These are phyloP conservation scores for Euphrasia confusa DNA, from an alignment of 257 asterid species.

Conservation along the genomic window DNA sequence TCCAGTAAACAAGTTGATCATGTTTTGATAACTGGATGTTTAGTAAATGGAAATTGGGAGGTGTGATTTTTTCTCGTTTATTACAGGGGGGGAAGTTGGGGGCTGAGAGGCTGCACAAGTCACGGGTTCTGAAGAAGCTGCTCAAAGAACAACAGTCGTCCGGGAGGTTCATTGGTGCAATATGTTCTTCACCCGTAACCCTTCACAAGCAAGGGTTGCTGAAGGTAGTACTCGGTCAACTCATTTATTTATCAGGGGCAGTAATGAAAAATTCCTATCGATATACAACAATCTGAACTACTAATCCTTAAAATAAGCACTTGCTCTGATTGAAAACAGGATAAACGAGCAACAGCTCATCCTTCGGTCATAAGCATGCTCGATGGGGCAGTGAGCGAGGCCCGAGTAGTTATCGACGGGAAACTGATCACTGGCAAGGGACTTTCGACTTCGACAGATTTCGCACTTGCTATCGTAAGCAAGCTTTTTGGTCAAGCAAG, in stretches of 20 bases:
- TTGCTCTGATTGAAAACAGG: slow-evolving; percentile 41
- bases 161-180: slow-evolving; percentile 69
- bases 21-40: background rate
- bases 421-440: slow-evolving; percentile 76
- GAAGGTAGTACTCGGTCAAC: slow-evolving; percentile 35
- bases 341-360: slow-evolving; percentile 56
- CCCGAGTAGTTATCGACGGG: slow-evolving; percentile 75
- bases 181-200: slow-evolving; percentile 55
- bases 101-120: slow-evolving; percentile 54
- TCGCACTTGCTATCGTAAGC: slow-evolving; percentile 65
- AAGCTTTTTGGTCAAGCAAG: slow-evolving; percentile 82
- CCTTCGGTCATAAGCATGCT: slow-evolving; percentile 42
- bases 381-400: slow-evolving; percentile 31
- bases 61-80: slow-evolving; percentile 9
- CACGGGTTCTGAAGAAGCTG: slow-evolving; percentile 64
- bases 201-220: slow-evolving; percentile 67
- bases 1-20: too few relatives aligned
- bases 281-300: too few relatives aligned
- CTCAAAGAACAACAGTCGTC: slow-evolving; percentile 64
- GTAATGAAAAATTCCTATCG: too few relatives aligned
- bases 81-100: slow-evolving; percentile 64
- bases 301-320: background rate
- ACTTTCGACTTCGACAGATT: slow-evolving; percentile 53
- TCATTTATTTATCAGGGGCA: too few relatives aligned
- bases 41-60: background rate